A percentile compares a stretch with the other conserved stretches of the same genome.
phyloP scores from a whole-genome alignment of 352 stramenopile genomes.

The Phytophthora aleatoria region DNA sequence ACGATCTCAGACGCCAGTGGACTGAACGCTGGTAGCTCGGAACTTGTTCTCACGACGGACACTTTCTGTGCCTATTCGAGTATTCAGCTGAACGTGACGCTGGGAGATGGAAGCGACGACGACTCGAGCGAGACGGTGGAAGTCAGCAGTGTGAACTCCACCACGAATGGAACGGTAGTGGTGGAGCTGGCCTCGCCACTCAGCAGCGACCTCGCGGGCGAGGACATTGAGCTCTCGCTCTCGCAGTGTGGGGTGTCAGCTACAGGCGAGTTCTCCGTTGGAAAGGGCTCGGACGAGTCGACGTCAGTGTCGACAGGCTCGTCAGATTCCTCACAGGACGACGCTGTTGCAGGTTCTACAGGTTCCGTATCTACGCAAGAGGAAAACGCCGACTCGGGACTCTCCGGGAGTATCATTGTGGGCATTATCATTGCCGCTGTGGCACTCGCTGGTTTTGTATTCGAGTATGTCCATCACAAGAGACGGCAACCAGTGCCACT shows the following conservation, averaged over 20 bases:
- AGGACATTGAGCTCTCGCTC: conserved; percentile 47
- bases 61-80: conserved; percentile 42
- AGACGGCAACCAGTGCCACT: conserved; percentile 44
- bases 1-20: conserved; percentile 46
- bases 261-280: conserved; percentile 23
- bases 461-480: conserved; percentile 79
- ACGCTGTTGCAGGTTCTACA: conserved; percentile 13
- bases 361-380: conserved; percentile 58
- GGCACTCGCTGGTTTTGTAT: conserved; percentile 65
- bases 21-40: conserved; percentile 36
- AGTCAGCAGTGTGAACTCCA: conserved; percentile 43
- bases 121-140: conserved; percentile 23
- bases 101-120: conserved; percentile 17
- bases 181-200: conserved; percentile 46
- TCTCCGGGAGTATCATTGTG: conserved; percentile 72
- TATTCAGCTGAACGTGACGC: conserved; percentile 43
- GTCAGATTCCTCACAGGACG: conserved; percentile 13
- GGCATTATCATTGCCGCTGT: conserved; percentile 71
- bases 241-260: conserved; percentile 52
- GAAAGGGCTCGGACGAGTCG: conserved; percentile 24
- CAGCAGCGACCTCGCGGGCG: conserved; percentile 31
- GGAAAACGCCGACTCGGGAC: conserved; percentile 47
- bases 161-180: conserved; percentile 45
- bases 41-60: conserved; percentile 46
- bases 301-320: conserved; percentile 21